Percentiles rank a stretch among this genome's conserved stretches.
phyloP scores from a whole-genome alignment of 2,329 filamentous ascomycete genomes.

The Colletotrichum siamense region DNA sequence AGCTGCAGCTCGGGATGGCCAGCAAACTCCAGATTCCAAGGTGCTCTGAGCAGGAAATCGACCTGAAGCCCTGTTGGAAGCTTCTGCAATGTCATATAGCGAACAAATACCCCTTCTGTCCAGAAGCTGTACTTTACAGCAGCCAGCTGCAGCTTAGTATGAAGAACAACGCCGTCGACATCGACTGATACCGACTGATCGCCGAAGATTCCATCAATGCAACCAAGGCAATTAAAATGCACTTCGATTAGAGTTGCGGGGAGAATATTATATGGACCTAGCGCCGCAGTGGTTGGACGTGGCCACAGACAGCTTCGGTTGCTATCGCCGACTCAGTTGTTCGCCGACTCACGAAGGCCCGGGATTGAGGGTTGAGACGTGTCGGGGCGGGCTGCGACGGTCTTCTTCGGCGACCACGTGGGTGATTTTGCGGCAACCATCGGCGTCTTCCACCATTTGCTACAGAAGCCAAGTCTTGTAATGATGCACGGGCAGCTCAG shows the following conservation, averaged over 20 bases:
- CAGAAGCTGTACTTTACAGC: background rate
- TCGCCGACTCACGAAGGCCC: background rate
- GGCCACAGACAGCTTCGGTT: background rate
- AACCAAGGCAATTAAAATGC: background rate
- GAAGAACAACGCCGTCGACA: background rate
- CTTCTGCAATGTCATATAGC: background rate
- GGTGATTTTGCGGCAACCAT: background rate
- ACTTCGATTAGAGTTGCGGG: background rate
- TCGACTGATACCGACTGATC: background rate
- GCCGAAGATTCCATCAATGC: background rate
- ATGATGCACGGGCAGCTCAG: background rate
- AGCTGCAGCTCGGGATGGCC: background rate
- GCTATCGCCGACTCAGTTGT: background rate
- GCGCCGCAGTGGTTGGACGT: background rate
- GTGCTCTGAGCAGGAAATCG: background rate
- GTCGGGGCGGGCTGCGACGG: background rate
- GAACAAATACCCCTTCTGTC: background rate
- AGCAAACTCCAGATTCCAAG: background rate
- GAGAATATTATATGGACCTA: background rate
- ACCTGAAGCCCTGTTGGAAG: background rate
- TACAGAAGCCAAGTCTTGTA: background rate
- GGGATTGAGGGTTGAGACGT: background rate
- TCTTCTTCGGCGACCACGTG: conserved; percentile 7
- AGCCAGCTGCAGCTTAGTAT: background rate
- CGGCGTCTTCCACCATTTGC: background rate